These are phyloP conservation scores for Teratosphaeria epicoccoides DNA, from an alignment of 2,329 filamentous ascomycete species.

Conservation along the genomic window DNA sequence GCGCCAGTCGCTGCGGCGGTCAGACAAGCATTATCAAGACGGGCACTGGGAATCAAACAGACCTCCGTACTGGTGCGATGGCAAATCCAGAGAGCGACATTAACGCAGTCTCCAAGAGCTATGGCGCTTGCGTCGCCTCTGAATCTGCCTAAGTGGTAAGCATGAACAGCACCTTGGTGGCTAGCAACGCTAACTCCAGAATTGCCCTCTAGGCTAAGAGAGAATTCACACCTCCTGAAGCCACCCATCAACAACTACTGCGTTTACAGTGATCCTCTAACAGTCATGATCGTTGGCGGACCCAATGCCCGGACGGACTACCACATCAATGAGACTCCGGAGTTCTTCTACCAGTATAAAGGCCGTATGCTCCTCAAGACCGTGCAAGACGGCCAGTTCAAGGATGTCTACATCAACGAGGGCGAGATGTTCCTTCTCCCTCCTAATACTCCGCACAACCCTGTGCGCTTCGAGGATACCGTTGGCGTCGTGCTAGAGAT, in stretches of 20 bases:
- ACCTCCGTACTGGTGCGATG: background rate
- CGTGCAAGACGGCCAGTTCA: slow-evolving; percentile 61
- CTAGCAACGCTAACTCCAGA: background rate
- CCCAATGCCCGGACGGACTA: slow-evolving; percentile 96
- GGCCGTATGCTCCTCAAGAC: slow-evolving; percentile 91
- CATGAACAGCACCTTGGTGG: background rate
- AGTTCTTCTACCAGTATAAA: slow-evolving; percentile 97
- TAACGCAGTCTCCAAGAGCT: slow-evolving; percentile 1
- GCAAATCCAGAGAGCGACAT: slow-evolving; percentile 5
- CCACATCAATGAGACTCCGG: slow-evolving; percentile 91
- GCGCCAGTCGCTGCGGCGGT: slow-evolving; percentile 3
- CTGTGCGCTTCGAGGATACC: slow-evolving; percentile 82
- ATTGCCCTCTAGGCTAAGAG: slow-evolving; percentile 56
- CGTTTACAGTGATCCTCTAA: slow-evolving; percentile 76
- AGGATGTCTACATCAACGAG: slow-evolving; percentile 80
- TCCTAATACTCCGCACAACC: slow-evolving; percentile 91
- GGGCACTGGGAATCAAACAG: background rate
- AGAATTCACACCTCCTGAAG: slow-evolving; percentile 84
- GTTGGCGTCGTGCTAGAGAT: slow-evolving; percentile 93
- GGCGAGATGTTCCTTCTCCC: slow-evolving; percentile 91
- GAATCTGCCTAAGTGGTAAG: slow-evolving; percentile 37
- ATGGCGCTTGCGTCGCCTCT: slow-evolving; percentile 24
- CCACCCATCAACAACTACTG: slow-evolving; percentile 97
- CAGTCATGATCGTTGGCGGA: slow-evolving; percentile 89
- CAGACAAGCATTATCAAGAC: slow-evolving; percentile 1